Evolutionary conservation across 495 filamentous ascomycete species (phyloP).

Genomic region (Podospora pseudocomata): DNA sequence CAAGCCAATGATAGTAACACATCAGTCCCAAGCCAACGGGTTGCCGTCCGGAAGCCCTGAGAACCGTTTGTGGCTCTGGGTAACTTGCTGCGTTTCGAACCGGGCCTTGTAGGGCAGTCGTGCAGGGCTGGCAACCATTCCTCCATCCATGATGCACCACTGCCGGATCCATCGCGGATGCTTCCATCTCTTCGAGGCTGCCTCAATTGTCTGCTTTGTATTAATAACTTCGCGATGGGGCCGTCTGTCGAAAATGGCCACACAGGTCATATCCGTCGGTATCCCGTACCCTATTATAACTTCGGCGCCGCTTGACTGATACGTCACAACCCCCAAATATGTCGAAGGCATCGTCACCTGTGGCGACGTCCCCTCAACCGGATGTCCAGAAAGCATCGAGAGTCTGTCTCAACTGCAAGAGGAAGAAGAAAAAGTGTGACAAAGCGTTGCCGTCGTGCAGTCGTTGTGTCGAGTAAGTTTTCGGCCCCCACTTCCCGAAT

Average conservation of each 20-base stretch:
- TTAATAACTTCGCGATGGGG: constrained; percentile 4
- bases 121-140: not conserved
- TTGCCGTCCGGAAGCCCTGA: constrained; percentile 8
- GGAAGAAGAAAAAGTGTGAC: constrained; percentile 31
- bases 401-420: constrained; percentile 30
- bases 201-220: constrained; percentile 7
- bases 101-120: constrained; percentile 1
- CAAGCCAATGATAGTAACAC: constrained; percentile 4
- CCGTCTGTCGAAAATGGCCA: constrained; percentile 3
- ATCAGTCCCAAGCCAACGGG: constrained; percentile 3
- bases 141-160: constrained; percentile 3
- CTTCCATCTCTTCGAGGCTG: constrained; percentile 4
- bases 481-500: not conserved
- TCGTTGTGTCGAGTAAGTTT: constrained; percentile 27
- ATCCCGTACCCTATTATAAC: constrained; percentile 5
- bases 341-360: constrained; percentile 27
- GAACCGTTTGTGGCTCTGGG: constrained; percentile 6
- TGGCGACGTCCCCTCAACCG: constrained; percentile 19
- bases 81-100: constrained; percentile 1
- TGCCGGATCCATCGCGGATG: not conserved
- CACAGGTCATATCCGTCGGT: not conserved
- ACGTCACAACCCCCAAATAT: constrained; percentile 15
- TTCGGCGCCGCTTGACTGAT: constrained; percentile 7
- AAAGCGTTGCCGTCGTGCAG: constrained; percentile 28
- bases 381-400: constrained; percentile 22